Percentiles rank a stretch among this genome's conserved stretches.
These are phyloP conservation scores for Mycothermus thermophilus DNA, from an alignment of 495 filamentous ascomycete genomes.

Conservation along the genomic window DNA sequence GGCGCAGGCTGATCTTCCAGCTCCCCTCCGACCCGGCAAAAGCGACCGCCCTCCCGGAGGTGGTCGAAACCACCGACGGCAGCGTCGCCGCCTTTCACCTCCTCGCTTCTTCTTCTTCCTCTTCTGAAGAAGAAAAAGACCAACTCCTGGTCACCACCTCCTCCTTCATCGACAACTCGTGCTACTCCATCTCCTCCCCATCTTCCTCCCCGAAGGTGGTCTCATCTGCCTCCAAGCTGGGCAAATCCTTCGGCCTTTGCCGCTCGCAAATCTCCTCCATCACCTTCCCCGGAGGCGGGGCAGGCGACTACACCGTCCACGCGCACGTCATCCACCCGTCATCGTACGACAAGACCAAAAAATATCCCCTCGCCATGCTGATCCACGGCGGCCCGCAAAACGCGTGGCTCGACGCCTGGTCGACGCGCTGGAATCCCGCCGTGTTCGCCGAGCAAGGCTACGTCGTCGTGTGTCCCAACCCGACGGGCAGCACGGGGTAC, in stretches of 20 bases:
- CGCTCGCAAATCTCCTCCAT: slow-evolving; percentile 51
- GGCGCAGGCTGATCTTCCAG: slow-evolving; percentile 49
- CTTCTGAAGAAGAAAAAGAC: slow-evolving; percentile 8
- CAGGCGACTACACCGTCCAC: slow-evolving; percentile 47
- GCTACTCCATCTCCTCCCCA: slow-evolving; percentile 49
- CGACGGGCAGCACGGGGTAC: slow-evolving; percentile 76
- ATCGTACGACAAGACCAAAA: slow-evolving; percentile 53
- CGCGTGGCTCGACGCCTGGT: slow-evolving; percentile 74
- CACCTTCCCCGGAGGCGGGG: slow-evolving; percentile 46
- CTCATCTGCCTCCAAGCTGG: slow-evolving; percentile 56
- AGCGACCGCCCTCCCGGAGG: slow-evolving; percentile 40
- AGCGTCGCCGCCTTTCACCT: slow-evolving; percentile 44
- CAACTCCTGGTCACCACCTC: slow-evolving; percentile 51
- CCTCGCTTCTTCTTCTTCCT: slow-evolving; percentile 29
- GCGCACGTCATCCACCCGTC: slow-evolving; percentile 74
- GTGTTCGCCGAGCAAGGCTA: slow-evolving; percentile 89
- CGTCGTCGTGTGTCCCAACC: slow-evolving; percentile 76
- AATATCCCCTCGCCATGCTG: slow-evolving; percentile 70
- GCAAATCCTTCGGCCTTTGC: slow-evolving; percentile 54
- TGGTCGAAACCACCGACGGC: slow-evolving; percentile 43
- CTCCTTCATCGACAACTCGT: slow-evolving; percentile 54
- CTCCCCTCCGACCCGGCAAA: slow-evolving; percentile 39
- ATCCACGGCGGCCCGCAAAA: slow-evolving; percentile 87
- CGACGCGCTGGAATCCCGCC: slow-evolving; percentile 81
- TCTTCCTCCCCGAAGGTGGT: slow-evolving; percentile 25